phyloP scores from a whole-genome alignment of 352 stramenopile genomes.

The Halophytophthora batemanensis region DNA sequence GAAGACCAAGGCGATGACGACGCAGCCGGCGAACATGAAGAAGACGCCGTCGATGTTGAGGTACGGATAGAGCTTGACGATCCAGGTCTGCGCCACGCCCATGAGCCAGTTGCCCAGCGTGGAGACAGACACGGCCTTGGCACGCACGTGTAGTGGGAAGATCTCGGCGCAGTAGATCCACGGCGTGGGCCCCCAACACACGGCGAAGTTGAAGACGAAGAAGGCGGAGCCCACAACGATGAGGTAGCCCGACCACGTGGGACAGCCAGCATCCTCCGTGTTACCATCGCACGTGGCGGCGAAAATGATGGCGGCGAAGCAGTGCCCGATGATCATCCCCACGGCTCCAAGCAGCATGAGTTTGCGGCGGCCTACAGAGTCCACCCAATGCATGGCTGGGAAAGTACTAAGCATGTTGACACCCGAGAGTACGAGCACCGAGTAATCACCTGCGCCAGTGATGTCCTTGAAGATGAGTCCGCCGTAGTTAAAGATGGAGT shows the following conservation, averaged over 20 bases:
- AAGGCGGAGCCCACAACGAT: constrained; percentile 21
- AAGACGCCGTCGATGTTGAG: constrained; percentile 32
- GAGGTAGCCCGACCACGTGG: constrained; percentile 11
- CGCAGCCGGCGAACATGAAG: constrained; percentile 30
- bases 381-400: constrained; percentile 21
- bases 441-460: constrained; percentile 10
- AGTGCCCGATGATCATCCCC: constrained; percentile 21
- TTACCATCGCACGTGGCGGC: constrained; percentile 16
- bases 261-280: constrained; percentile 10
- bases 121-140: constrained; percentile 25
- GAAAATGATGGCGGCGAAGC: constrained; percentile 23
- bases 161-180: constrained; percentile 33
- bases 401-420: constrained; percentile 25
- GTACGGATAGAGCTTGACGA: constrained; percentile 20
- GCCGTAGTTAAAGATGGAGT: constrained; percentile 21
- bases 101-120: constrained; percentile 21
- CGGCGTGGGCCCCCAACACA: constrained; percentile 22
- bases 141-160: constrained; percentile 25
- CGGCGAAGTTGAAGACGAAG: constrained; percentile 28
- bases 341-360: constrained; percentile 21
- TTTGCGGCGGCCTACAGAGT: constrained; percentile 19
- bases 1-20: constrained; percentile 8
- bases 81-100: constrained; percentile 14
- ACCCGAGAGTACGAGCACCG: constrained; percentile 14
- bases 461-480: constrained; percentile 24